phyloP scores from a whole-genome alignment of 139 green algal species.

The Ettlia oleoabundans region DNA sequence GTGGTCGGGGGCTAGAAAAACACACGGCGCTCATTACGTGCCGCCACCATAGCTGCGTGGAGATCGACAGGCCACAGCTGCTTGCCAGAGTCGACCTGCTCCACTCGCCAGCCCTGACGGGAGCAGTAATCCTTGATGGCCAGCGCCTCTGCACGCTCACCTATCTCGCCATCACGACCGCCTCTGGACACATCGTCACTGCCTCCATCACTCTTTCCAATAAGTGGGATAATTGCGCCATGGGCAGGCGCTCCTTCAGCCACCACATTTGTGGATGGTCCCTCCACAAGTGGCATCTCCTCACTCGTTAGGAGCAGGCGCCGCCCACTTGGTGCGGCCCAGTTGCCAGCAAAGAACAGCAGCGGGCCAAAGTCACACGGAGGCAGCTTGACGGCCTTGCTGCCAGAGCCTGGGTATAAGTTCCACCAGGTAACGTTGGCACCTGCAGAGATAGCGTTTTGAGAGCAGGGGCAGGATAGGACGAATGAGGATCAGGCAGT shows the following conservation, averaged over 20 bases:
- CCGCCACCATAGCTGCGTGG: background rate
- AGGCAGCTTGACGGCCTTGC: background rate
- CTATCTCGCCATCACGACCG: background rate
- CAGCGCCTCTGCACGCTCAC: background rate
- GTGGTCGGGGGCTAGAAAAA: background rate
- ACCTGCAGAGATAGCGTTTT: background rate
- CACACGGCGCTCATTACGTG: background rate
- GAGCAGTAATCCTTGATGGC: background rate
- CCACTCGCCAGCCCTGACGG: background rate
- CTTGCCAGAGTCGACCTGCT: background rate
- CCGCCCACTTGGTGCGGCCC: background rate
- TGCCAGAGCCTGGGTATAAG: background rate
- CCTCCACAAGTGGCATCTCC: background rate
- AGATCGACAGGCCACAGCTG: constrained; percentile 21
- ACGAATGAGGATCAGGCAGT: background rate
- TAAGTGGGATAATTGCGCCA: background rate
- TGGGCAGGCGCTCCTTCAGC: background rate
- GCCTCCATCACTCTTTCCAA: background rate
- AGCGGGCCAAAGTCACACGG: constrained; percentile 8
- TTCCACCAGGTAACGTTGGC: constrained; percentile 19
- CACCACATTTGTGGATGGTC: background rate
- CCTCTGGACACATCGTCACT: too few relatives aligned
- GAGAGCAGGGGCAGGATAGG: background rate
- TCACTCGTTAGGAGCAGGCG: too few relatives aligned
- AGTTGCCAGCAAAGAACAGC: constrained; percentile 16